These are phyloP conservation scores for Cantharellus anzutake DNA, from an alignment of 768 basidiomycete genomes.

Conservation along the genomic window DNA sequence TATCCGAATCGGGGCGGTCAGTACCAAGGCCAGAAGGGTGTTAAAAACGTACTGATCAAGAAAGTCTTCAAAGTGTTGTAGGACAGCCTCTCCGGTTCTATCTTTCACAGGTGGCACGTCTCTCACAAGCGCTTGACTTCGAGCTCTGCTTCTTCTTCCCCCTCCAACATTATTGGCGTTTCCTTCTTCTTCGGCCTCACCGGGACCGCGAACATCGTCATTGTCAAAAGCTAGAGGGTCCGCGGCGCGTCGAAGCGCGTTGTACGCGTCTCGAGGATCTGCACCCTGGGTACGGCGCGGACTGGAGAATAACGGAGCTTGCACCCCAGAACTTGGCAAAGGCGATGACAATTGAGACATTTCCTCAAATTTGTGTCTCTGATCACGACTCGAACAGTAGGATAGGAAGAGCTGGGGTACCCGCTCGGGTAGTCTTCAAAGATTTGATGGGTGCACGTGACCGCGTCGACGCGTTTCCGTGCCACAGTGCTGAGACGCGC, in stretches of 20 bases:
- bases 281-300: neutral
- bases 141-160: neutral
- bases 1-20: slow-evolving; percentile 4
- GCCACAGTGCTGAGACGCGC: too few species aligned
- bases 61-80: slow-evolving; percentile 81
- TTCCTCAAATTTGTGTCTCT: too few species aligned
- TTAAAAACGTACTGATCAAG: slow-evolving; percentile 54
- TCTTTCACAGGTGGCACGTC: slow-evolving; percentile 83
- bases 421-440: too few species aligned
- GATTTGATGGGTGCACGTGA: too few species aligned
- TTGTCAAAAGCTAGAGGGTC: slow-evolving; percentile 2
- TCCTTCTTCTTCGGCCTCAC: neutral
- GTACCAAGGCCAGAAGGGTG: neutral
- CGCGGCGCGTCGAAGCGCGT: neutral
- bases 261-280: neutral
- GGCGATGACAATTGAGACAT: neutral
- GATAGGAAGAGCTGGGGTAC: neutral
- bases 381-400: too few species aligned
- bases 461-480: too few species aligned
- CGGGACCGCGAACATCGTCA: neutral
- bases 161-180: slow-evolving; percentile 1
- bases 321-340: neutral
- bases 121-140: slow-evolving; percentile 12
- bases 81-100: slow-evolving; percentile 87
- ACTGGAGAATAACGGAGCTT: neutral